A percentile compares a stretch with the other conserved stretches of the same genome.
These are phyloP conservation scores for Xylaria palmicola DNA, from an alignment of 495 filamentous ascomycete species.

Conservation along the genomic window DNA sequence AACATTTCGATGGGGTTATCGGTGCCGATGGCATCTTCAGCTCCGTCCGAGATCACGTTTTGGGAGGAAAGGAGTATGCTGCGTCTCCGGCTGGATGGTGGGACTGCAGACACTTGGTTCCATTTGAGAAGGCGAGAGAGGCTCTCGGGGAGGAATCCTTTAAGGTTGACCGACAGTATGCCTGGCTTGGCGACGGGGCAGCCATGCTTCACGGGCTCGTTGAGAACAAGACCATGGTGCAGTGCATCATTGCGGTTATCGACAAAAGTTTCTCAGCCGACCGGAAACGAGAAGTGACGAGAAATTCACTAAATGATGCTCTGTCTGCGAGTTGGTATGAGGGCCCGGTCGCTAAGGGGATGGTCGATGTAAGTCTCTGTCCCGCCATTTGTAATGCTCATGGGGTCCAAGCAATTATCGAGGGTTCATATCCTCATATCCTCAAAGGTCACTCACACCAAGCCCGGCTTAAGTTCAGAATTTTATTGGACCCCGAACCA, in stretches of 20 bases:
- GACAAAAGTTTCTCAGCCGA: conserved; percentile 13
- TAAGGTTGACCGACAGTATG: conserved; percentile 19
- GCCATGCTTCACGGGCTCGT: conserved; percentile 15
- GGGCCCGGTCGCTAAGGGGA: conserved; percentile 12
- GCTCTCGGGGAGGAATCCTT: conserved; percentile 19
- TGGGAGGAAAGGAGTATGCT: background rate
- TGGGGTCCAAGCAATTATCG: too few species aligned
- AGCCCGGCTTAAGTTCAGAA: background rate
- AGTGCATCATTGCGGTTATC: conserved; percentile 14
- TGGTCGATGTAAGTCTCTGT: conserved; percentile 16
- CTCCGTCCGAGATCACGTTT: conserved; percentile 19
- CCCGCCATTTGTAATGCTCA: too few species aligned
- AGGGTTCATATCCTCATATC: too few species aligned
- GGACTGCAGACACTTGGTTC: conserved; percentile 18
- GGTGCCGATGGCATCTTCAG: conserved; percentile 29
- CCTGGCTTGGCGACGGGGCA: conserved; percentile 23
- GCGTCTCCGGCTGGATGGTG: conserved; percentile 21
- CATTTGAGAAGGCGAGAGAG: conserved; percentile 19
- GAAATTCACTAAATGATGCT: conserved; percentile 4
- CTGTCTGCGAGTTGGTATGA: conserved; percentile 11
- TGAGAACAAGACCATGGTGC: conserved; percentile 20
- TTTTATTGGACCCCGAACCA: too few species aligned
- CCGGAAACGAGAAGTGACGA: conserved; percentile 12
- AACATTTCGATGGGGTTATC: conserved; percentile 22
- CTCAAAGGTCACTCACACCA: background rate